Evolutionary conservation across 2,329 filamentous ascomycete species (phyloP), one percentile per base, ranked within the genome.

Genomic region (Fusarium cicatricum): DNA sequence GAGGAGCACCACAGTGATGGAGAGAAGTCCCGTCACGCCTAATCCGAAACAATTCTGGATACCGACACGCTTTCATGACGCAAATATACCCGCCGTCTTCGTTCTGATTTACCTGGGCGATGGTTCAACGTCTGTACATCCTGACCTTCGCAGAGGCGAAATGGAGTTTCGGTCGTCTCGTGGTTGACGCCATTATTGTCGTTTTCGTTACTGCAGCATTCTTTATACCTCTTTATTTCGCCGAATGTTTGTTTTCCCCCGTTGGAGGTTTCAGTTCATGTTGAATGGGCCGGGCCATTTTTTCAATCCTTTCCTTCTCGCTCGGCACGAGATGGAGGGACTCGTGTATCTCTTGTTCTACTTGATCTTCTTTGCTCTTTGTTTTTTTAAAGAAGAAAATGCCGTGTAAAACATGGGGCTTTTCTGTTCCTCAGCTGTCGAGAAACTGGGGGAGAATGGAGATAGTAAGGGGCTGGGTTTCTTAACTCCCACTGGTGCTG

Each of bases 1-100:
- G 77, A 79, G 16, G 77, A 79, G n/a, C 71, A 70, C 23, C 68
- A 71, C 45, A 64, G 63, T 47, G 68, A 69, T n/a, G 56, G 59
- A 31, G 69, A 71, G 39, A 70, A 68, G 50, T 40, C 69, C 45
- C 71, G 70, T 51, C 62, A 69, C 45, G 37, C 33, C 49, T 70
- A 56, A 64, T 59, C 52, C 43, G 44, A 58, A 50, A 40, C 46
- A 45, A 49, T 63, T 67, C 60, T 67, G 56, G 62, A 65, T 70
- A 66, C 46, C 50, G 46, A 64, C 56, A 73, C 61, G 66, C 67
- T 66, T 70, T 70, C 62, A 71, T 58, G 68, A 71, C 66, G 62
- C 68, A 64, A 63, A 69, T 71, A 73, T 72, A 73, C 70, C 71
- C 68, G 61, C 65, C 59, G 51, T 57, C 62, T 64, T 59, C 47